Conservation (phyloP, 1,284 basidiomycete species). For the Cryptococcus floricola region DNA sequence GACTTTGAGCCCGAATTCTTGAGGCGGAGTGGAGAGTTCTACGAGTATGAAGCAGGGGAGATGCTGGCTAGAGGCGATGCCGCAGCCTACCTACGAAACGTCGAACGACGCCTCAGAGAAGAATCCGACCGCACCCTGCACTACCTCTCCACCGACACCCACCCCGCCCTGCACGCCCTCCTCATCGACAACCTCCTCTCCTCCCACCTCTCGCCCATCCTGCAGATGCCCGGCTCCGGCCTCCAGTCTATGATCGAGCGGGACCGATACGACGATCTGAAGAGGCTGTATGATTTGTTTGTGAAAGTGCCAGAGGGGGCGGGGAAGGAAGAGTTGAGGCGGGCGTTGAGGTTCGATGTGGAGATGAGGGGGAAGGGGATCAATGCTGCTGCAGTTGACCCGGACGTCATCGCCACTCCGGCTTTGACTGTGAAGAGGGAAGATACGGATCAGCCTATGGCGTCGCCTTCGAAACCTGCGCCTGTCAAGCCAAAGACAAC, state of each 20-base stretch:
- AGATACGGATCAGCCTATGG: constrained; percentile 38
- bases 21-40: constrained; percentile 73
- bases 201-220: constrained; percentile 68
- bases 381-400: constrained; percentile 57
- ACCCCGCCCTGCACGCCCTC: constrained; percentile 65
- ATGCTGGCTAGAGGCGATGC: constrained; percentile 74
- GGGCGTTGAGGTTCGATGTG: constrained; percentile 71
- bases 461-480: too few relatives aligned
- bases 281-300: constrained; percentile 76
- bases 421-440: constrained; percentile 4
- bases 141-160: constrained; percentile 78
- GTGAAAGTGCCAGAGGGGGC: constrained; percentile 58
- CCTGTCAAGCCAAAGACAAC: constrained; percentile 22
- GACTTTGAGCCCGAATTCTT: constrained; percentile 84
- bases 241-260: constrained; percentile 83
- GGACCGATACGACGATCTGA: constrained; percentile 72
- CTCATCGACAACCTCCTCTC: constrained; percentile 75
- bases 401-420: constrained; percentile 26
- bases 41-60: constrained; percentile 67
- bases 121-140: constrained; percentile 86
- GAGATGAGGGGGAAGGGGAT: constrained; percentile 73
- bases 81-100: constrained; percentile 73
- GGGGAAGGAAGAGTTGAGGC: constrained; percentile 65
- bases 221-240: constrained; percentile 79
- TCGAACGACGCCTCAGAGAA: constrained; percentile 73